Base-by-base conservation (phyloP, 768 basidiomycete genomes). In the Leccinum truebloodii region DNA sequence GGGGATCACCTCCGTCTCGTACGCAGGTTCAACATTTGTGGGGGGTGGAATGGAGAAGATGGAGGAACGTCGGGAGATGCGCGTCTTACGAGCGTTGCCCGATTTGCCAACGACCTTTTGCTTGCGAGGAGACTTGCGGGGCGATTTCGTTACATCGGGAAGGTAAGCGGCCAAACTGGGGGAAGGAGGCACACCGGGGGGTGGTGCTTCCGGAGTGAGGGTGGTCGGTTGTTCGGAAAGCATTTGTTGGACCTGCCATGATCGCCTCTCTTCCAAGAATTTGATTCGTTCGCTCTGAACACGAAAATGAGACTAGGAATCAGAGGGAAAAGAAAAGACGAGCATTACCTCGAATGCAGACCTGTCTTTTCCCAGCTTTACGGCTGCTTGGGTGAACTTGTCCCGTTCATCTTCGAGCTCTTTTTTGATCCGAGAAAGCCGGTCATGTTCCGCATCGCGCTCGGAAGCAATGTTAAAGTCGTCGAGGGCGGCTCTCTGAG, bases 191-290 rank as follows among this genome's bases (percentile, higher is more conserved):
- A 26, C 51, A n/a, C 34, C 49, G 53, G 52, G 58, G 20, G 69
- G 63, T 12, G 78, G 78, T 32, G 8, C 48, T 51, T 69, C 69
- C 52, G 64, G 55, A 34, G 48, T 30, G 35, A 14, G 26, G 22
- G 80, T 80, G 10, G 81, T 81, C 20, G 84, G 82, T 3, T 83
- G 74, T 51, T 88, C 83, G 1, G 81, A 79, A 3, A 86, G 77
- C 80, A 89, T 86, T 69, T 76, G 77, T 52, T 87, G 80, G 1
- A 85, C 82, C 59, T 87, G 81, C 89, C 87, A 90, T n/a, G 80
- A 76, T n/a, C 87, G 81, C 67, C 84, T 88, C 70, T 92, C 90
- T 63, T 91, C 88, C 52, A 82, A 49, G 46, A 91, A 79, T 57
- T 79, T 80, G 28, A 84, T 68, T 22, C 83, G 81, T 67, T 90